Evolutionary conservation across 2,329 filamentous ascomycete genomes (phyloP), one percentile per base, ranked within the genome.

Genomic region (Thielaviopsis punctulata): DNA sequence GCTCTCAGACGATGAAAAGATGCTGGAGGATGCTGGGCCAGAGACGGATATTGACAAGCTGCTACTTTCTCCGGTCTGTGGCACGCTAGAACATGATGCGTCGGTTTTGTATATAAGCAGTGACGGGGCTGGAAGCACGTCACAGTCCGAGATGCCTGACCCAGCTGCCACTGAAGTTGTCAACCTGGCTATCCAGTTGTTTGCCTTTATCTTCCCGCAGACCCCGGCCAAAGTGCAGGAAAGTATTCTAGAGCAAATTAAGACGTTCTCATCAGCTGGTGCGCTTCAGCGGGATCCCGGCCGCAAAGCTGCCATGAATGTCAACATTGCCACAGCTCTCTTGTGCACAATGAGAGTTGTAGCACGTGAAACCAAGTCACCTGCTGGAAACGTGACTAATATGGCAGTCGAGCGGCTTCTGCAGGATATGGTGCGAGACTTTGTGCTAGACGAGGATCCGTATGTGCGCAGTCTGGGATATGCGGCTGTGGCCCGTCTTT

Each of bases 171-270:
- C 90, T 0, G 89, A 95, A 62, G 89, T 95, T 23, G 86, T 96
- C 56, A 95, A 98, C 62, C 80, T 90, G 61, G 89, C 92, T 0
- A 93, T 98, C 52, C 83, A 92, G 56, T 71, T 96, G 0, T 98
- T 98, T 63, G 87, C 89, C 1, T 86, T 94, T 51, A 85, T 87
- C 39, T 81, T 98, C 53, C 89, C 92, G 2, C 71, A 95, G 9
- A 93, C 94, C 45, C 84, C 86, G 0, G 75, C 86, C 3, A 95
- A 90, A 61, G 86, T 98, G 2, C 92, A 98, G 61, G 92, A 98
- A 64, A 95, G 90, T 62, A 86, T 94, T 47, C 70, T 98, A 9
- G 92, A 98, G 64, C 92, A 98, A 62, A 82, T 96, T 47, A 83
- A 86, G 15, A 92, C 86, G 0, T 94, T 93, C 61, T 72, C 92